Percentiles rank a stretch among this genome's conserved stretches.
Conservation (phyloP, 441 rosid genomes). For the Euphorbia schlechtendalii region DNA sequence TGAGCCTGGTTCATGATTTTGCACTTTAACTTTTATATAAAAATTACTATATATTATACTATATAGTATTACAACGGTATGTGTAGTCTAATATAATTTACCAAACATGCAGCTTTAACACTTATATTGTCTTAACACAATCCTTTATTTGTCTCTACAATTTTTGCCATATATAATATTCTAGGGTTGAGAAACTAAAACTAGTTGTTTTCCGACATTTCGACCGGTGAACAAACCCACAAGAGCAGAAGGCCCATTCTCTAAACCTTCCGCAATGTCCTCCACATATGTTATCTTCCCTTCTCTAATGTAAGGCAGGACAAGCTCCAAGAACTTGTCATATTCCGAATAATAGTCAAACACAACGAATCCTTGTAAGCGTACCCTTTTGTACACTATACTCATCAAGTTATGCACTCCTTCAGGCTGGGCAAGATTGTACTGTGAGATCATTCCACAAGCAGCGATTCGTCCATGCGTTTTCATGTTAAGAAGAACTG, state of each 20-base stretch:
- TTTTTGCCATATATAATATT: not conserved
- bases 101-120: too few species aligned
- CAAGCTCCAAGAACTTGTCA: slow-evolving; percentile 22
- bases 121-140: not conserved
- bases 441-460: slow-evolving; percentile 38
- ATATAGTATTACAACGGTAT: too few species aligned
- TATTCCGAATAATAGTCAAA: slow-evolving; percentile 14
- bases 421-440: slow-evolving; percentile 28
- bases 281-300: slow-evolving; percentile 28
- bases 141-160: too few species aligned
- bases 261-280: too few species aligned
- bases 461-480: slow-evolving; percentile 25
- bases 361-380: slow-evolving; percentile 25
- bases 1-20: too few species aligned
- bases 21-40: too few species aligned
- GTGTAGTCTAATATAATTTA: too few species aligned
- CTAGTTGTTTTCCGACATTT: slow-evolving; percentile 34
- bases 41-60: too few species aligned
- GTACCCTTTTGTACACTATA: slow-evolving; percentile 17
- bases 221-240: slow-evolving; percentile 27
- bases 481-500: slow-evolving; percentile 37
- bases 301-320: slow-evolving; percentile 25
- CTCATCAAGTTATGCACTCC: slow-evolving; percentile 25
- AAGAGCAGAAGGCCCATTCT: slow-evolving; percentile 23
- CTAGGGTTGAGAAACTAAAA: slow-evolving; percentile 17